Base-by-base conservation (phyloP, 2,329 filamentous ascomycete genomes). In the Ascochyta pisi region DNA sequence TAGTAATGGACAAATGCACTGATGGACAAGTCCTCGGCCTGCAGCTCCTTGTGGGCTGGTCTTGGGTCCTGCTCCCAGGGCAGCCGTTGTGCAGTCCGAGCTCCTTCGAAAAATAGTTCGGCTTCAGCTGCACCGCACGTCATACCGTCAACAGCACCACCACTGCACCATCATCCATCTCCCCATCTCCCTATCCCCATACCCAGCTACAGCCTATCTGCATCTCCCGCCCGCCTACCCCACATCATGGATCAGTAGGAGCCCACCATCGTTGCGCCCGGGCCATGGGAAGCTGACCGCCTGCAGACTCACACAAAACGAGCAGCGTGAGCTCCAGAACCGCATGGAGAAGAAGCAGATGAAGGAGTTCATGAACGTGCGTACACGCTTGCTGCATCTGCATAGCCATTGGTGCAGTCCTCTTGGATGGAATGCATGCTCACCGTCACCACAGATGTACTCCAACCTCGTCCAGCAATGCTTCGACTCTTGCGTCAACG, bases 291-390 rank as follows among this genome's bases (percentile, higher is more conserved):
- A 51, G 50, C 64, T 68, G 60, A 70, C 53, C 43, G 27, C 41
- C 8, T 16, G 45, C 70, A 89, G 87, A 68, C 89, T 96, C 76
- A 91, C 86, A 67, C 76, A 84, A 70, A 78, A 86, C 70, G 94
- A 98, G 84, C 91, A 96, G 83, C 90, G 91, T 81, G 91, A 95
- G 84, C 90, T 99, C 75, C 89, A 96, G 80, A 81, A 86, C 81
- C 92, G 95, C 79, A 93, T 99, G 86, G 92, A 98, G 83, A 90
- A 91, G 81, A 96, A 95, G 81, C 95, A 99, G 81, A 91, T 99
- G 84, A 96, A 96, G 82, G 94, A 98, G 77, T 98, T 99, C 76
- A 96, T 98, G 89, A 90, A 87, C 71, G 95, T 98, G 84, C 19
- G 53, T 42, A 69, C 91, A 34, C 19, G 2, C 15, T 22, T 41